Base-by-base conservation (phyloP, 371 early-diverging fungal species). In the Actinomortierella wolfii region DNA sequence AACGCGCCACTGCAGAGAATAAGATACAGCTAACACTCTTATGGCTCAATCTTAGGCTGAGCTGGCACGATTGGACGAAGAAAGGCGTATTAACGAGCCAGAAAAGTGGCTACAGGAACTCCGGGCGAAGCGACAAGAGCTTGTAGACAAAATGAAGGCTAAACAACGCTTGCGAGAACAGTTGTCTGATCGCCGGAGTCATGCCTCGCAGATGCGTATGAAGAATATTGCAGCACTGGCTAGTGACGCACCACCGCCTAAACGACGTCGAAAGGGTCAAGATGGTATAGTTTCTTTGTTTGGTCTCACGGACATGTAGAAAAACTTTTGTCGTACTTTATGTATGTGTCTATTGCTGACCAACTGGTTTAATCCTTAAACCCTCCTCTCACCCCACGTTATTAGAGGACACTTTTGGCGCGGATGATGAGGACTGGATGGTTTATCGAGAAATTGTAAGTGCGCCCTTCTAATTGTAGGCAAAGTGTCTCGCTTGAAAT, bases 361-460 rank as follows among this genome's bases (percentile, higher is more conserved):
- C 18, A 34, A 21, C 49, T 55, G 17, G 5, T 50, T 7, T 24
- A 26, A 29, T 1, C 47, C 2, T 6, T 45, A 18, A 25, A 44
- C 11, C 13, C 9, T 43, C 1, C 7, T 28, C 21, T 4, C 48
- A 24, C 29, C n/a, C 20, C 43, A 53, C 15, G 24, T 68, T 8
- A 41, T 23, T 68, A 82, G 94, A 94, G 75, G 96, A 96, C 61
- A 89, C 87, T 1, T 96, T 96, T 83, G 96, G 96, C 23, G 89
- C 89, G n/a, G 90, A 94, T 66, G 95, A 95, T 67, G 91, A 87
- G 8, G 96, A 95, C 64, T 96, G 96, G 96, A 85, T 85, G 65
- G 86, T 96, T 48, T 96, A 96, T 61, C 83, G 92, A 28, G 91
- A 94, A 68, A 94, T 96, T 56, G 89, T 87, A 83, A 79, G 83